Evolutionary conservation across 78 protist genomes (phyloP).

Genomic region (Trichosphaerium sp.): DNA sequence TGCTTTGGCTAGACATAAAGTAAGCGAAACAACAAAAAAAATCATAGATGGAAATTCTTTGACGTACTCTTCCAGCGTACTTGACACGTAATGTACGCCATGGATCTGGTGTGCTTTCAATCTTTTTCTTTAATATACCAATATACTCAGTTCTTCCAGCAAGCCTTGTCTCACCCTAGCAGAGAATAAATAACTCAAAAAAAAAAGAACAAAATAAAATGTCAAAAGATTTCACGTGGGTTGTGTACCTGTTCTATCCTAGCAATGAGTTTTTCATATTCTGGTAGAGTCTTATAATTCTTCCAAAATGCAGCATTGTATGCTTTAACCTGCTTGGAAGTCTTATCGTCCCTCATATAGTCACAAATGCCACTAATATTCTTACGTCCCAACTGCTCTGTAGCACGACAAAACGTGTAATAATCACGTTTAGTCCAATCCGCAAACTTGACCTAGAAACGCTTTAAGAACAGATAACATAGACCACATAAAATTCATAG

Average conservation of each 20-base stretch:
- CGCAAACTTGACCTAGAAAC: slow-evolving; percentile 28
- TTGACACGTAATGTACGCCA: too few species aligned
- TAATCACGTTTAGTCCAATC: slow-evolving; percentile 54
- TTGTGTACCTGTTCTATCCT: slow-evolving; percentile 55
- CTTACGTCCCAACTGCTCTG: slow-evolving; percentile 56
- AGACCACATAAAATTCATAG: not conserved
- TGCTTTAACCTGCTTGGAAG: slow-evolving; percentile 33
- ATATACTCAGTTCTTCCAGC: too few species aligned
- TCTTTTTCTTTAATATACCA: too few species aligned
- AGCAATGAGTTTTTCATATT: slow-evolving; percentile 24
- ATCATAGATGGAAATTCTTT: too few species aligned
- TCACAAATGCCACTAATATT: slow-evolving; percentile 13
- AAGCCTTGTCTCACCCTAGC: too few species aligned
- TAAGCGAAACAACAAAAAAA: too few species aligned
- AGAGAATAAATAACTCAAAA: too few species aligned
- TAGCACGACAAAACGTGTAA: slow-evolving; percentile 33
- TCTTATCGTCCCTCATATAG: slow-evolving; percentile 32
- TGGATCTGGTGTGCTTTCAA: too few species aligned
- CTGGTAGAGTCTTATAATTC: slow-evolving; percentile 20
- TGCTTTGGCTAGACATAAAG: too few species aligned
- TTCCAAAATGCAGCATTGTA: slow-evolving; percentile 49
- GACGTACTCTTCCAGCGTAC: too few species aligned
- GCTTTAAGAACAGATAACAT: not conserved
- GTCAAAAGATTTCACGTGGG: too few species aligned
- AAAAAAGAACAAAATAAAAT: too few species aligned